Conservation (phyloP, 306 rosid species). For the Boehmeria nivea region DNA sequence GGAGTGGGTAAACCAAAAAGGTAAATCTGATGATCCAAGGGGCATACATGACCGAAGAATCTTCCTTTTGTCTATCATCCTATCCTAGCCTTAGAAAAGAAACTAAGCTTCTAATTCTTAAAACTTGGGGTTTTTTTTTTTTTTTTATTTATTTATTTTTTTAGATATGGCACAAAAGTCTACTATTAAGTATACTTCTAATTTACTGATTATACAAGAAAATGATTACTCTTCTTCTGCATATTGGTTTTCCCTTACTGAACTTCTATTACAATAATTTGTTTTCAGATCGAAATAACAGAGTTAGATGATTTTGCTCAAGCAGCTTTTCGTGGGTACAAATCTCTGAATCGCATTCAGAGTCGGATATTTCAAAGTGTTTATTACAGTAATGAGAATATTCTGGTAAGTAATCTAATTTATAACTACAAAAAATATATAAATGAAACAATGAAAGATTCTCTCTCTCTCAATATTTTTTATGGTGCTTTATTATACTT, state of each 20-base stretch:
- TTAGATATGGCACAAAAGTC: not conserved
- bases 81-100: no score
- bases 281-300: conserved; percentile 69
- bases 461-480: conserved; percentile 10
- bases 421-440: conserved; percentile 1
- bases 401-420: conserved; percentile 58
- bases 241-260: conserved; percentile 16
- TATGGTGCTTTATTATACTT: conserved; percentile 20
- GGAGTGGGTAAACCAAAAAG: no score
- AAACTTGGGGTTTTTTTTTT: no score
- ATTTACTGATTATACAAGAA: conserved; percentile 1
- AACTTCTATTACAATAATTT: conserved; percentile 20
- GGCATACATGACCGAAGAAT: no score
- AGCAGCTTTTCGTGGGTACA: conserved; percentile 95
- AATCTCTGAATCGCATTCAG: conserved; percentile 82
- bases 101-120: no score
- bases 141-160: no score
- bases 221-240: conserved; percentile 16
- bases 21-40: no score
- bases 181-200: conserved; percentile 10
- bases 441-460: conserved; percentile 5
- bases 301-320: conserved; percentile 97
- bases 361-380: conserved; percentile 87
- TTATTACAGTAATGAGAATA: conserved; percentile 83
- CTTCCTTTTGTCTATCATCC: no score